Evolutionary conservation across 164 flowering plant genomes (phyloP), one percentile per base, ranked within the genome.

Genomic region (Dillenia suffruticosa): DNA sequence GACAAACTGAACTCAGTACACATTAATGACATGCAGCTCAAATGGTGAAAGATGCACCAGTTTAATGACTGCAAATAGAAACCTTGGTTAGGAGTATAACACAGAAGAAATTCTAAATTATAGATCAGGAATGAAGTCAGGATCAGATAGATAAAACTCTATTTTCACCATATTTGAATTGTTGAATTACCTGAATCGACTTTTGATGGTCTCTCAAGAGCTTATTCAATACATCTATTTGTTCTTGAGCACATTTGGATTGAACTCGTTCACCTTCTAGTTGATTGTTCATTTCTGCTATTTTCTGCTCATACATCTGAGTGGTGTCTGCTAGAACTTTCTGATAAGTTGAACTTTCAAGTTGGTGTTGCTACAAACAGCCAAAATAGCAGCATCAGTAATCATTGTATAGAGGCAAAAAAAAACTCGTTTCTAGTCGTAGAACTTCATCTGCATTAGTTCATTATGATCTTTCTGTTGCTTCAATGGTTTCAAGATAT

Each of bases 281-380:
- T 68, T 77, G 78, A 61, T 77, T 68, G n/a, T 45, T 65, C 62
- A 91, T 68, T 54, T 79, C 84, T 24, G 74, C 59, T 59, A 87
- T 71, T 77, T 82, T 84, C 66, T 76, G 73, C 78, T 89, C 93
- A 74, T 87, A 85, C 76, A 74, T 77, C 64, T 81, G 77, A 63
- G 81, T 80, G 56, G 86, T 79, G 44, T 88, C 96, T 14, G 79
- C 78, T 68, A 89, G 86, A 72, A 72, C 79, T 68, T 71, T 79
- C 63, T 82, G 88, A 69, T 82, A 78, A 46, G 85, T 56, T 49
- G 81, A 84, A 63, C 58, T 75, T 65, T 88, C 91, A 46, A 72
- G 76, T 67, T 82, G 84, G 54, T 75, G 69, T 63, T 69, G 64
- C 90, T 85, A 70, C 68, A 59, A 74, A 57, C 74, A 82, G 62